A percentile compares a stretch with the other conserved stretches of the same genome.
Conservation (phyloP, 208 protist species). For the Naegleria lovaniensis region DNA sequence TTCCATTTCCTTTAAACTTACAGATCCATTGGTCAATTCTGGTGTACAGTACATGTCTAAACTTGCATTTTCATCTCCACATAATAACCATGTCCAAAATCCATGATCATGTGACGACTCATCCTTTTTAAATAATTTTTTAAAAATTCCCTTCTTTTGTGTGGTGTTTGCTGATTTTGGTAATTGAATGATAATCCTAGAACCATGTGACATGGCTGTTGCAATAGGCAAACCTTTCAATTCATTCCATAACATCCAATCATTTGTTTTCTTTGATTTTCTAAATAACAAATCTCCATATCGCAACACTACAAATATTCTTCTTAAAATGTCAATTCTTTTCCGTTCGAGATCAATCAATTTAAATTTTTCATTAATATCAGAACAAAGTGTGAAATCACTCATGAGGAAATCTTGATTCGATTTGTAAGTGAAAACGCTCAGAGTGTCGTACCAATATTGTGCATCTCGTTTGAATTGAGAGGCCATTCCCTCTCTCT, state of each 20-base stretch:
- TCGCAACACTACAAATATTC: neutral
- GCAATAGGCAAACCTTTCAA: slow-evolving; percentile 1
- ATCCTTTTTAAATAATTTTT: neutral
- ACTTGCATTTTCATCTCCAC: neutral
- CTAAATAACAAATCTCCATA: neutral
- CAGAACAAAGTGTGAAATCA: neutral
- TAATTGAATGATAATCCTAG: slow-evolving; percentile 10
- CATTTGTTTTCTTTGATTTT: neutral
- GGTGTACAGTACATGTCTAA: neutral
- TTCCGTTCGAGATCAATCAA: neutral
- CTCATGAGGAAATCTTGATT: neutral
- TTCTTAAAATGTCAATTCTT: neutral
- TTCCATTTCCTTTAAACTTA: neutral
- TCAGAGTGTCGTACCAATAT: slow-evolving; percentile 1
- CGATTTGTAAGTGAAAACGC: neutral
- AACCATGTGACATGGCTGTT: neutral
- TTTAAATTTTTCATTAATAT: neutral
- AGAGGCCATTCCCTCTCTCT: neutral
- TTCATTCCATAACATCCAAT: neutral
- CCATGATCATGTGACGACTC: neutral
- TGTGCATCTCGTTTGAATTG: slow-evolving; percentile 16
- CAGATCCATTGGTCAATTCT: neutral
- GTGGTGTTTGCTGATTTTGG: neutral
- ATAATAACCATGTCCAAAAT: slow-evolving; percentile 21
- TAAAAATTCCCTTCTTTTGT: neutral